Base-by-base conservation (phyloP, 2,329 filamentous ascomycete genomes). In the Aspergillus niger region DNA sequence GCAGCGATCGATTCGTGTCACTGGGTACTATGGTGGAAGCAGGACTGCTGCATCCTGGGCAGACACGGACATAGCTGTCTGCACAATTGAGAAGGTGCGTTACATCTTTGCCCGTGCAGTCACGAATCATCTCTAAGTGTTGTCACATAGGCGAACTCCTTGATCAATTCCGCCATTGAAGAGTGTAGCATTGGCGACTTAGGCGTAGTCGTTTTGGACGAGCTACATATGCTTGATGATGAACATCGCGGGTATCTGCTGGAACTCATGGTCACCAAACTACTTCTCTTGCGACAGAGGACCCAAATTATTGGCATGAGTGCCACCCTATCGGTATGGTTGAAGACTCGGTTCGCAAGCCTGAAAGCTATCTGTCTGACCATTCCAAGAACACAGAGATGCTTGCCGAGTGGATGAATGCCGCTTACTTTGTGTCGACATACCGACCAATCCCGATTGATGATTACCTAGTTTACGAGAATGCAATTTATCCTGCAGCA, bases 151-250 rank as follows among this genome's bases (percentile, higher is more conserved):
- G 90, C 90, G 57, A 93, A 92, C 69, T 83, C 87, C 10, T 81
- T 93, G 41, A 82, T 92, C 28, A 92, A 93, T 67, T 79, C 83
- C 22, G 88, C 89, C 13, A 90, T 92, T 65, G 87, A 90, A 63
- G 88, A 92, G 63, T 86, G 84, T 69, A 85, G 82, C 3, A 83
- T 91, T 61, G 78, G 81, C n/a, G 82, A 86, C 20, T 77, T 93
- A 47, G 85, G 84, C 50, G 80, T 87, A 10, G 85, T 92, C 17
- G 88, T 92, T 13, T 79, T 92, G 36, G 90, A 93, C 68, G 90
- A 93, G 71, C 77, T 92, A n/a, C 90, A 93, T 71, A 92, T 93
- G 89, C 82, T 92, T 48, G 88, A 91, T 67, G 90, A 92, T 70
- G 88, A 89, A 63, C 84, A 88, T 65, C 85, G 90, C 11, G 90